Evolutionary conservation across 139 green algal genomes (phyloP).

Genomic region (Gonium pectorale): DNA sequence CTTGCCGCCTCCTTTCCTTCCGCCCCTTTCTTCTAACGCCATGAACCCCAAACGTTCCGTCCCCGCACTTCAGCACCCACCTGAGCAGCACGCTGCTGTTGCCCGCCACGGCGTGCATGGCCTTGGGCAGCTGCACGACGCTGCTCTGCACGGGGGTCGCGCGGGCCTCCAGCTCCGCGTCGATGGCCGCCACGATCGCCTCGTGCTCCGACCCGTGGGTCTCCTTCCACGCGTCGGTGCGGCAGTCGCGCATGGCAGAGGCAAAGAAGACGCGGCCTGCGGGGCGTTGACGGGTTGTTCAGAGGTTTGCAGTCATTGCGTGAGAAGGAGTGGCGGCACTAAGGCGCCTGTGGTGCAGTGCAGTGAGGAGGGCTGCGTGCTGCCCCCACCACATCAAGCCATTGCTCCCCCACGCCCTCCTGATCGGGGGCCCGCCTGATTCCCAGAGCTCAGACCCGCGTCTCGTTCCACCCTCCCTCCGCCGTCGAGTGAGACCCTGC

Average conservation of each 20-base stretch:
- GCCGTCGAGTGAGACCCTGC: too few species aligned
- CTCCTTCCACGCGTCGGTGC: background rate
- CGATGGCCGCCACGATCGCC: background rate
- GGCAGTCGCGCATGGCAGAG: conserved; percentile 4
- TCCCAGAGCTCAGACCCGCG: too few species aligned
- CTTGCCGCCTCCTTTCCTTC: too few species aligned
- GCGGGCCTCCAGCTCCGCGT: background rate
- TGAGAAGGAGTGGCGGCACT: too few species aligned
- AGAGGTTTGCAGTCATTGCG: too few species aligned
- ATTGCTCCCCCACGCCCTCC: too few species aligned
- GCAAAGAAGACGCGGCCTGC: conserved; percentile 23
- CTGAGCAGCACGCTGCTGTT: background rate
- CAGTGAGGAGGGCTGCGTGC: too few species aligned
- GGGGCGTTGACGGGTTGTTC: too few species aligned
- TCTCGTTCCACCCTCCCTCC: too few species aligned
- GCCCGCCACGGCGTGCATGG: conserved; percentile 1
- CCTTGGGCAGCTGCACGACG: background rate
- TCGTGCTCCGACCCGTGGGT: background rate
- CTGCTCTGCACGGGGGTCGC: background rate
- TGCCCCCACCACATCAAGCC: too few species aligned
- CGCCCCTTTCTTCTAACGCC: background rate
- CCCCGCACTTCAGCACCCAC: background rate
- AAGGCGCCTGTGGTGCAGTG: too few species aligned
- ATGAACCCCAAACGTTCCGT: background rate
- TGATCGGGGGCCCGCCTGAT: too few species aligned